phyloP scores from a whole-genome alignment of 805 yeast species.

The Lipomyces oligophaga region DNA sequence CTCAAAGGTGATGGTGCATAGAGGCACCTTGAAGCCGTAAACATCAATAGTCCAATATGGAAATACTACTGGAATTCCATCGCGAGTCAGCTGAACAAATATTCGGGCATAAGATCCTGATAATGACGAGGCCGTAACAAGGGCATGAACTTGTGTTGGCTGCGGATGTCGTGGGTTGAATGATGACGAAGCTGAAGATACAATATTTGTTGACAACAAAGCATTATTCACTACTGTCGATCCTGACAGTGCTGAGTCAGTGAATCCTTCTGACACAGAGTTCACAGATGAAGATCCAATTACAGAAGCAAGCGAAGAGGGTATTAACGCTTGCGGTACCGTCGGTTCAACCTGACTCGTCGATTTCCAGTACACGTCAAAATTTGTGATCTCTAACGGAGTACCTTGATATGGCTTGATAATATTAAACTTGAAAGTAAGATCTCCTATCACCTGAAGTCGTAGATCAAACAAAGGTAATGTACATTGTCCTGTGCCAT shows the following conservation, averaged over 20 bases:
- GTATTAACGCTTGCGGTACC: slow-evolving; percentile 11
- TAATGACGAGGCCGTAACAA: slow-evolving; percentile 87
- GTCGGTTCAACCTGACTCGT: slow-evolving; percentile 51
- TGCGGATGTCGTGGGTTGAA: slow-evolving; percentile 26
- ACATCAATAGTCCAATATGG: slow-evolving; percentile 42
- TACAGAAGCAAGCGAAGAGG: slow-evolving; percentile 17
- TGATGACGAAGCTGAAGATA: slow-evolving; percentile 4
- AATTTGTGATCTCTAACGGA: slow-evolving; percentile 82
- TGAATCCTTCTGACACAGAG: too few relatives aligned
- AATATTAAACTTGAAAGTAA: slow-evolving; percentile 72
- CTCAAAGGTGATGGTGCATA: slow-evolving; percentile 52
- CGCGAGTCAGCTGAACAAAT: slow-evolving; percentile 67
- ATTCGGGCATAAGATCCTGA: slow-evolving; percentile 73
- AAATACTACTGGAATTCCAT: slow-evolving; percentile 81
- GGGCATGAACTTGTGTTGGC: slow-evolving; percentile 47
- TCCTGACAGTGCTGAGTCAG: slow-evolving; percentile 3
- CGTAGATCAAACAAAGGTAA: slow-evolving; percentile 81
- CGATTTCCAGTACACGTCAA: slow-evolving; percentile 96
- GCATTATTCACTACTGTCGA: too few relatives aligned
- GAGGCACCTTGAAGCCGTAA: slow-evolving; percentile 50
- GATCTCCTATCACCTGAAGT: slow-evolving; percentile 74
- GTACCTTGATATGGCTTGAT: slow-evolving; percentile 84
- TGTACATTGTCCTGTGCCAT: slow-evolving; percentile 38
- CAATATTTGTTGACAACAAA: too few relatives aligned
- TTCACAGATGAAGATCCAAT: slow-evolving; percentile 6